Evolutionary conservation across 441 rosid species (phyloP), one percentile per base, ranked within the genome.

Genomic region (Populus hybrid): DNA sequence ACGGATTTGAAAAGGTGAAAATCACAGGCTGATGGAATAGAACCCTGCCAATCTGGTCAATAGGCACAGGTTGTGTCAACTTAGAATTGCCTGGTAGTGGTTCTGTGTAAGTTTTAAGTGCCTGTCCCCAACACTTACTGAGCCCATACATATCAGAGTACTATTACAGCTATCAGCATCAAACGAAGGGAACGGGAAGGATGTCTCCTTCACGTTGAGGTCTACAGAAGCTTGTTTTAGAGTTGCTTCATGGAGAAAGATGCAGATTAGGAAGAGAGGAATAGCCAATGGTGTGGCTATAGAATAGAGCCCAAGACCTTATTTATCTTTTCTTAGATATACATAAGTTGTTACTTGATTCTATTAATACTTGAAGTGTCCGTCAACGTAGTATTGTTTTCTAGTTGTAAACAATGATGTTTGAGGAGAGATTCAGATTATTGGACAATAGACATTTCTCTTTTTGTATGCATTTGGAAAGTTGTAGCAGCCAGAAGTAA

Each of bases 121-220:
- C 23, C 89, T 83, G 6, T 84, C 76, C 6, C 10, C 69, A 0
- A 63, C 73, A 0, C 32, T 77, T 63, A 69, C 81, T 0, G 86
- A 79, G 28, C 86, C 86, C 76, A 54, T 75, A 79, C 85, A 86
- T 28, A 84, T 76, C 7, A 84, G 77, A 54, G 50, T 40, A 36
- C 81, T 78, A 38, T 12, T 34, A 77, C 87, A 83, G 5, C 79
- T 77, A 50, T 66, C 70, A 26, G 9, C 67, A 23, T 28, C 6
- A 67, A 83, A 87, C 18, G 82, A 66, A n/a, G 68, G 68, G 82
- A 76, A 82, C 14, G 77, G 38, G 68, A 87, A 67, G 63, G 72
- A 32, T 3, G 50, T 69, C 1, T 35, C 8, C 23, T 79, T 73
- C 26, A 24, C 8, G 30, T 63, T 2, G 26, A 77, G 72, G 70